Percentiles rank a stretch among this genome's conserved stretches.
These are phyloP conservation scores for Skeletonema marinoi DNA, from an alignment of 108 stramenopile species.

Conservation along the genomic window DNA sequence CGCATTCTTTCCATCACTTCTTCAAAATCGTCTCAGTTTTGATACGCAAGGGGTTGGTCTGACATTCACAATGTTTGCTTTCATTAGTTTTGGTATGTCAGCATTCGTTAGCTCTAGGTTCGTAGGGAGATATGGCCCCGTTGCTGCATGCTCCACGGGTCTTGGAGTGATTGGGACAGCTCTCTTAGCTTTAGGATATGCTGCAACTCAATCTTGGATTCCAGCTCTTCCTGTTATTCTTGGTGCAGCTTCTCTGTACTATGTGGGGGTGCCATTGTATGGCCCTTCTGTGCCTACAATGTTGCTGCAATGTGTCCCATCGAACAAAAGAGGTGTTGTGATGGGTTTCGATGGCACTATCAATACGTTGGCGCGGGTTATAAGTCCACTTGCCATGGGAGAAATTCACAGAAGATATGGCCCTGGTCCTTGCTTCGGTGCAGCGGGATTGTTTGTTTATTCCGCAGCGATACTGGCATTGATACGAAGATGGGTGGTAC, in stretches of 20 bases:
- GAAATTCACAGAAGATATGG: constrained; percentile 60
- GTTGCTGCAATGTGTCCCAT: constrained; percentile 77
- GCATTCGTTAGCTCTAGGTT: constrained; percentile 50
- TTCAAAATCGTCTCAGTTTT: constrained; percentile 51
- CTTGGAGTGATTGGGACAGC: constrained; percentile 61
- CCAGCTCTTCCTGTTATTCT: constrained; percentile 21
- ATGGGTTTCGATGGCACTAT: constrained; percentile 79
- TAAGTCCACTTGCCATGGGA: constrained; percentile 70
- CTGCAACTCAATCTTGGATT: constrained; percentile 29
- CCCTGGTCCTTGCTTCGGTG: constrained; percentile 61
- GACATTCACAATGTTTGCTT: constrained; percentile 68
- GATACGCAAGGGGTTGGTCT: constrained; percentile 63
- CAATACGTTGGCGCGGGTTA: constrained; percentile 68
- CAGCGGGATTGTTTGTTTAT: constrained; percentile 54
- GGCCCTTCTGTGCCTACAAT: constrained; percentile 81
- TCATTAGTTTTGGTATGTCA: constrained; percentile 67
- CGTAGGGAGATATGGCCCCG: constrained; percentile 60
- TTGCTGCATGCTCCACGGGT: constrained; percentile 65
- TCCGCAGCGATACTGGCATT: constrained; percentile 51
- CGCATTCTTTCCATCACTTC: constrained; percentile 76
- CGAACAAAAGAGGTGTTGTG: constrained; percentile 62
- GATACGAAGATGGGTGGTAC: constrained; percentile 60
- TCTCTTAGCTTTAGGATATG: constrained; percentile 53
- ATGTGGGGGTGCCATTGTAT: constrained; percentile 75
- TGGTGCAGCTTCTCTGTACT: constrained; percentile 68